Evolutionary conservation across 1,284 basidiomycete genomes (phyloP), one percentile per base, ranked within the genome.

Genomic region (Pholiota adiposa): DNA sequence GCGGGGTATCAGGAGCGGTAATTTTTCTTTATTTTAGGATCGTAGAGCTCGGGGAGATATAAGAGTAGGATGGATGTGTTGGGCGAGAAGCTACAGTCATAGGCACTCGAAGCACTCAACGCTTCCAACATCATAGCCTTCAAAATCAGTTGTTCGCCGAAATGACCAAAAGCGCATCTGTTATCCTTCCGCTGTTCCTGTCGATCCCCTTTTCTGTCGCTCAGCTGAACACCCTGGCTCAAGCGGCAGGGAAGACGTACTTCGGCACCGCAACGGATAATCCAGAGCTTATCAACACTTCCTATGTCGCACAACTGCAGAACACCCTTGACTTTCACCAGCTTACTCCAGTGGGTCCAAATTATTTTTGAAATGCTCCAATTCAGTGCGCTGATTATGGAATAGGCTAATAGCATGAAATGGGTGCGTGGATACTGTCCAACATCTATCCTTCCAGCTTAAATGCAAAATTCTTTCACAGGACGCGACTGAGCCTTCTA

Each of bases 181-280:
- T 62, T 34, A 7, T 61, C 19, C 40, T 53, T 46, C 14, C 53
- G 8, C 44, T 65, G 4, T 40, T 62, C 19, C 38, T 60, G 2
- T 58, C 50, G 18, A 25, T 51, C 11, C 59, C 63, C 0, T 56
- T 62, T 29, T 62, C 55, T 23, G 34, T 36, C 34, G 63, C 61
- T 25, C 63, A 65, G 34, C 44, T 65, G 18, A 57, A 54, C 25
- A 62, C 58, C 21, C 58, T 65, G 18, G 83, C 84, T 3, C 76
- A 75, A 61, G 72, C 79, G 29, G 78, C 80, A 11, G 81, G 82
- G 16, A 85, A 85, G 70, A 65, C 75, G 31, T 87, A 87, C 73
- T 83, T 87, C 56, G 85, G 86, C 31, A 77, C 81, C 18, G 85
- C 85, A n/a, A 86, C 84, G 0, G 83, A 85, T 70, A 86, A 86